A percentile compares a stretch with the other conserved stretches of the same genome.
phyloP scores from a whole-genome alignment of 257 asterid genomes.

The Forsythia suspensa region DNA sequence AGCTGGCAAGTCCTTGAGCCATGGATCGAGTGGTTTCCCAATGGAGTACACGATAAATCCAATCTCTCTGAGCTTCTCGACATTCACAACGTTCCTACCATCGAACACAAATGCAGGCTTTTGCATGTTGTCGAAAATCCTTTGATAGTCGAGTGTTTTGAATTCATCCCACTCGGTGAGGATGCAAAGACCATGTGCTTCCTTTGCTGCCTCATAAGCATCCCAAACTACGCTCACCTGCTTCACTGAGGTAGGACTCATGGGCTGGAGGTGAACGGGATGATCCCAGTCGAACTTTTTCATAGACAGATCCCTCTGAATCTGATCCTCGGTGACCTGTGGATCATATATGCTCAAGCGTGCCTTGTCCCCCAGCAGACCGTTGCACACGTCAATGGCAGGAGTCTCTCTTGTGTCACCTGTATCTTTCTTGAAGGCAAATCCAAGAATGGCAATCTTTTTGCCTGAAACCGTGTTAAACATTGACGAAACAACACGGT shows the following conservation, averaged over 20 bases:
- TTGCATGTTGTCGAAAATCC: conserved; percentile 35
- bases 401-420: conserved; percentile 62
- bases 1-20: conserved; percentile 45
- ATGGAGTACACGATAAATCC: conserved; percentile 44
- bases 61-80: conserved; percentile 32
- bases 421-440: conserved; percentile 58
- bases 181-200: conserved; percentile 37
- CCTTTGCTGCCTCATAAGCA: conserved; percentile 41
- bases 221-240: conserved; percentile 31
- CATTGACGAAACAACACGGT: conserved; percentile 51
- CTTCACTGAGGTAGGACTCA: conserved; percentile 24
- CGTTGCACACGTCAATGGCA: conserved; percentile 49
- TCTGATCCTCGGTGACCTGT: conserved; percentile 44
- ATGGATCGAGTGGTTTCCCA: conserved; percentile 44
- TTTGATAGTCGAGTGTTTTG: conserved; percentile 33
- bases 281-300: conserved; percentile 51
- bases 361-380: conserved; percentile 47
- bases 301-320: conserved; percentile 44
- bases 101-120: conserved; percentile 42
- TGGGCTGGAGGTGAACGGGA: conserved; percentile 36
- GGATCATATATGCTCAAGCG: conserved; percentile 51
- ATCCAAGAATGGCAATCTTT: conserved; percentile 48
- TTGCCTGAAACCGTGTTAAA: conserved; percentile 54
- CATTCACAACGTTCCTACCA: conserved; percentile 34
- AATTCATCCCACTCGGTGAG: conserved; percentile 48